Evolutionary conservation across 108 stramenopile genomes (phyloP).

Genomic region (Ochromonas danica): DNA sequence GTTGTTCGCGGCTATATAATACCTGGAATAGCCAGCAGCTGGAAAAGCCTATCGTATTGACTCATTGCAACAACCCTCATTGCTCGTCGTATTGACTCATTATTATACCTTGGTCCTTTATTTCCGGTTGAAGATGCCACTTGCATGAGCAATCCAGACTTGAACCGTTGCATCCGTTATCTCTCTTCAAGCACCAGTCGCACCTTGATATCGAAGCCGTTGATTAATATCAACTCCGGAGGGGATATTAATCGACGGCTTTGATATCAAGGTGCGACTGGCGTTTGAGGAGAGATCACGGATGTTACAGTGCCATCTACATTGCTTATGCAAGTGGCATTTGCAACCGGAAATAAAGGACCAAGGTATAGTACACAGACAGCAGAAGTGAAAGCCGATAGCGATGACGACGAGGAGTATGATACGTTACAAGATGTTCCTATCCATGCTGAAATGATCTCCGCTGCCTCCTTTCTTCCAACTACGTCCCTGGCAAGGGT

Average conservation of each 20-base stretch:
- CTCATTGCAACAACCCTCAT: too few species aligned
- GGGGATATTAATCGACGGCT: background rate
- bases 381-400: conserved; percentile 3
- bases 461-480: background rate
- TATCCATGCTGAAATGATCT: background rate
- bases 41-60: too few species aligned
- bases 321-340: background rate
- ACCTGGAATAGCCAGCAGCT: too few species aligned
- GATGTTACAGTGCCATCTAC: background rate
- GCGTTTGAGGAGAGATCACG: background rate
- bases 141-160: background rate
- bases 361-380: background rate
- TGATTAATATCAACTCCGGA: background rate
- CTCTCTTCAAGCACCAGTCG: background rate
- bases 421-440: background rate
- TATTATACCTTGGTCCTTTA: background rate
- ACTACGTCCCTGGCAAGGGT: background rate
- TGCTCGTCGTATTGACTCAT: background rate
- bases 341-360: background rate
- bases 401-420: background rate
- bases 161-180: background rate
- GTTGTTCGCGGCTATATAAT: too few species aligned
- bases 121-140: background rate
- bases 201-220: background rate
- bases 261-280: conserved; percentile 1